Conservation (phyloP, 306 rosid species). For the Delonix regia region DNA sequence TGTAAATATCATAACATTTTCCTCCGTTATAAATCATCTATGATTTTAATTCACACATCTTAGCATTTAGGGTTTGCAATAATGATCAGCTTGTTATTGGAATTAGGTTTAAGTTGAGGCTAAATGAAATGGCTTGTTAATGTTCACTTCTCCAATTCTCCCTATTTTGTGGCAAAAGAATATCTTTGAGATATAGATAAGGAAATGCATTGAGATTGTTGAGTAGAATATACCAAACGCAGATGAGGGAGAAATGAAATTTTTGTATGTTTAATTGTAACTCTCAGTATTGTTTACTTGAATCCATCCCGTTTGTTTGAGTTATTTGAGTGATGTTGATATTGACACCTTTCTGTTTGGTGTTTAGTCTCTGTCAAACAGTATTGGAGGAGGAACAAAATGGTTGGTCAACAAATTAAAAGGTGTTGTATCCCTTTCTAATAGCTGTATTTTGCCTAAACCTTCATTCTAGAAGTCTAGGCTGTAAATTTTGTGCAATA, state of each 20-base stretch:
- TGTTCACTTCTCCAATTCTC: conserved; percentile 27
- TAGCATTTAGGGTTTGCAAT: not conserved
- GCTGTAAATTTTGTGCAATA: conserved; percentile 9
- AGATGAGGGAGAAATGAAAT: not conserved
- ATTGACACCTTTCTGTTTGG: conserved; percentile 38
- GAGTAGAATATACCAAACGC: not conserved
- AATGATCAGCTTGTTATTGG: not conserved
- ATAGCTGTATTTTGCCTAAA: conserved; percentile 6
- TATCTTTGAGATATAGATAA: conserved; percentile 28
- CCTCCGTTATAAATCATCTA: not conserved
- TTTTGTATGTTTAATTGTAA: conserved; percentile 1
- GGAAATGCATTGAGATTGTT: conserved; percentile 13
- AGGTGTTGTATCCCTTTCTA: conserved; percentile 56
- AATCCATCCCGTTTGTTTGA: not conserved
- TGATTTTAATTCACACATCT: not conserved
- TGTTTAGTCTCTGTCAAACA: conserved; percentile 65
- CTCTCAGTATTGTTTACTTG: not conserved
- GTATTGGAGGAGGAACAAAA: conserved; percentile 76
- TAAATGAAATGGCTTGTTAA: not conserved
- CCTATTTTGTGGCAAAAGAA: not conserved
- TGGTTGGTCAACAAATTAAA: conserved; percentile 85
- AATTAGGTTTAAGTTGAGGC: not conserved
- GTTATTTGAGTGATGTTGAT: conserved; percentile 23
- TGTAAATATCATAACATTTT: not conserved
- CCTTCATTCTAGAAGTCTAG: not conserved